Base-by-base conservation (phyloP, 345 rosid species). In the Camelina neglecta region DNA sequence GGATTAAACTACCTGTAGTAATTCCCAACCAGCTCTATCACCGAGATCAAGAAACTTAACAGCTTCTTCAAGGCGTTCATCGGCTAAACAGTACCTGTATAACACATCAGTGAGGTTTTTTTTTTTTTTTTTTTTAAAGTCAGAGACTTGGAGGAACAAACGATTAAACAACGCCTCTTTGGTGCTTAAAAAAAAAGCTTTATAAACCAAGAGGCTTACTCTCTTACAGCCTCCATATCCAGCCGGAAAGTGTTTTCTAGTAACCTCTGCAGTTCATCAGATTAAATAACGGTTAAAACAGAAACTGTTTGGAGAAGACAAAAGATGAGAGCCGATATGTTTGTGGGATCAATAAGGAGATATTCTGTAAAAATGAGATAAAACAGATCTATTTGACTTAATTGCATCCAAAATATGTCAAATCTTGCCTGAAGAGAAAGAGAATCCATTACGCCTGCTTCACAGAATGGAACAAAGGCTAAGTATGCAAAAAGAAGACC, bases 401-500 rank as follows among this genome's bases (percentile, higher is more conserved):
- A 47, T n/a, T 7, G 57, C 41, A 72, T 29, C 35, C 65, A 67
- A 23, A 10, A 33, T 45, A 29, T 56, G 47, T 53, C 15, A 20
- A 12, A 16, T 50, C 85, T 78, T 84, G 85, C 98, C 82, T 86
- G 96, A 87, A 93, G 82, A 67, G 98, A 90, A 75, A 93, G 90
- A 75, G 90, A 79, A 84, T 93, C 98, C 83, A 86, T 74, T 44
- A 83, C 79, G 73, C 96, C 97, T 67, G 85, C 89, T 86, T 91
- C 96, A 82, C 90, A 90, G 80, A 93, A 93, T 69, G 98, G 92
- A 80, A 90, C 91, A 79, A 93, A 93, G 75, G 98, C 90, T 76
- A 93, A 80, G 88, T 91, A 91, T 41, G 98, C 96, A 65, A 93
- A 79, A 80, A 93, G 96, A 79, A 91, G 92, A 73, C 98, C 97